Conservation (phyloP, 2,329 filamentous ascomycete species). For the Hirsutella minnesotensis region DNA sequence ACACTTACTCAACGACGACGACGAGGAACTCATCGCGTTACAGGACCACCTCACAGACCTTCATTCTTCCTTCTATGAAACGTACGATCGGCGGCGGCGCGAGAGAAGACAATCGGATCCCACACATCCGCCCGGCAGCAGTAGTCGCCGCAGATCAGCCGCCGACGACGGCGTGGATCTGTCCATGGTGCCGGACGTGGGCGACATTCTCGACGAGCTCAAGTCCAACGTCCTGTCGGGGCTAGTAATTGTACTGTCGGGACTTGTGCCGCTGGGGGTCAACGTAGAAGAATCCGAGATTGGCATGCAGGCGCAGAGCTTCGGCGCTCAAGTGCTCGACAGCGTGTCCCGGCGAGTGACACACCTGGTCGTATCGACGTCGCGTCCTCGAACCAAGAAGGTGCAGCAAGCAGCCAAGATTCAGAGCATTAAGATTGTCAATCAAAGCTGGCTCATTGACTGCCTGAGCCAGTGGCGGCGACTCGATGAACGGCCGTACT, state of each 20-base stretch:
- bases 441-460: slow-evolving; percentile 77
- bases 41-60: slow-evolving; percentile 64
- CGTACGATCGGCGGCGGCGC: slow-evolving; percentile 53
- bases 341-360: slow-evolving; percentile 53
- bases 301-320: slow-evolving; percentile 73
- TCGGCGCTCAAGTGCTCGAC: slow-evolving; percentile 57
- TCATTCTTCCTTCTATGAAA: slow-evolving; percentile 70
- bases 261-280: slow-evolving; percentile 72
- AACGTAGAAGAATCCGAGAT: slow-evolving; percentile 76
- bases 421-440: slow-evolving; percentile 78
- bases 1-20: slow-evolving; percentile 77
- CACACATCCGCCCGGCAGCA: slow-evolving; percentile 22
- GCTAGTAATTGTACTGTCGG: slow-evolving; percentile 75
- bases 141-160: slow-evolving; percentile 16
- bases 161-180: slow-evolving; percentile 32
- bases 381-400: slow-evolving; percentile 74
- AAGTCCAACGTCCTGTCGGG: slow-evolving; percentile 67
- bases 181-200: slow-evolving; percentile 66
- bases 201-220: slow-evolving; percentile 68
- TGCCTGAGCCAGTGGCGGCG: slow-evolving; percentile 76
- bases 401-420: slow-evolving; percentile 76
- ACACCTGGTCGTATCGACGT: slow-evolving; percentile 60
- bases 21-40: slow-evolving; percentile 67
- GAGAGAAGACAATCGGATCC: slow-evolving; percentile 22
- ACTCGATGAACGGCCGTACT: slow-evolving; percentile 66